Evolutionary conservation across 202 grass and related monocot genomes (phyloP).

Genomic region (Zoysia matrella): DNA sequence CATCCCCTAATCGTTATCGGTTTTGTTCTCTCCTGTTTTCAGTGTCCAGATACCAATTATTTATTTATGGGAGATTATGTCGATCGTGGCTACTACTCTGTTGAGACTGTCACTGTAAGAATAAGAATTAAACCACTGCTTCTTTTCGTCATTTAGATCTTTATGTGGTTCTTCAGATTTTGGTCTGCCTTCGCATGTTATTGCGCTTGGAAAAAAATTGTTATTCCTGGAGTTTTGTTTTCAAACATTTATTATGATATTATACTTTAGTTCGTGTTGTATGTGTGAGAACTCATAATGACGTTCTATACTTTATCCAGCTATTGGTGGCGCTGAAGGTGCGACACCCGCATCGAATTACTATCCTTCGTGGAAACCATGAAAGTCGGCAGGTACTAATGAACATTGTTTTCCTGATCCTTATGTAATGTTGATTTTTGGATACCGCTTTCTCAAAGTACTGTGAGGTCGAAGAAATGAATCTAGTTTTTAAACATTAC

Average conservation of each 20-base stretch:
- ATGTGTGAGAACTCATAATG: constrained; percentile 21
- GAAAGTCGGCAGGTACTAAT: constrained; percentile 79
- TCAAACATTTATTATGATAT: neutral
- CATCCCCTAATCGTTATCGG: neutral
- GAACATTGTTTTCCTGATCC: constrained; percentile 4
- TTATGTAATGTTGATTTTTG: neutral
- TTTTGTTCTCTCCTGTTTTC: constrained; percentile 15
- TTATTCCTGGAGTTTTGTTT: no score
- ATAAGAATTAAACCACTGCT: neutral
- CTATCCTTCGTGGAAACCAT: constrained; percentile 87
- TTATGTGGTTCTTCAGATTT: no score
- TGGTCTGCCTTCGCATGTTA: no score
- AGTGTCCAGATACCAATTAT: constrained; percentile 95
- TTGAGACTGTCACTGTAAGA: constrained; percentile 92
- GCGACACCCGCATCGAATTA: constrained; percentile 82
- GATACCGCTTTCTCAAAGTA: neutral
- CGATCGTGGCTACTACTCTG: constrained; percentile 89
- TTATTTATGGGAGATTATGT: constrained; percentile 96
- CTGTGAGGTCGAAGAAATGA: neutral
- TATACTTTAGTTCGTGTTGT: constrained; percentile 9
- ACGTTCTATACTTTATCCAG: constrained; percentile 50
- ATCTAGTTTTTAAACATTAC: neutral
- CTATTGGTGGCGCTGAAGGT: constrained; percentile 86
- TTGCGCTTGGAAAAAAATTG: no score
- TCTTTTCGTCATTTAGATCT: no score